These are phyloP conservation scores for Gracilaria domingensis DNA, from an alignment of 23 red algal genomes.

Conservation along the genomic window DNA sequence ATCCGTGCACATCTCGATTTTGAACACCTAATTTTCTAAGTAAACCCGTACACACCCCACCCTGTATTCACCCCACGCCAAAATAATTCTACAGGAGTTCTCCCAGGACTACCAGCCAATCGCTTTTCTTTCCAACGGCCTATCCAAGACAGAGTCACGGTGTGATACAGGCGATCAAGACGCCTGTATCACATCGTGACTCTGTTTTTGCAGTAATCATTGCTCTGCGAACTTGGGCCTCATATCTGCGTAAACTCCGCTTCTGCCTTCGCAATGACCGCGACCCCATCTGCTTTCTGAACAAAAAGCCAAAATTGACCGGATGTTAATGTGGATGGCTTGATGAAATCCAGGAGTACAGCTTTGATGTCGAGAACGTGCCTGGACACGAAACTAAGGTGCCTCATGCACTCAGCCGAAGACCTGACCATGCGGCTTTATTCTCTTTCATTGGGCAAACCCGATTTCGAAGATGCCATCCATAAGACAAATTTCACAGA, in stretches of 20 bases:
- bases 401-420: slow-evolving; percentile 26
- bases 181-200: too few species aligned
- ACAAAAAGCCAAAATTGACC: neutral
- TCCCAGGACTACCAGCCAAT: too few species aligned
- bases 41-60: too few species aligned
- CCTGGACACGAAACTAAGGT: neutral
- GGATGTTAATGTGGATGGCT: neutral
- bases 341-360: too few species aligned
- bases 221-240: neutral
- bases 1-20: too few species aligned
- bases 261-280: neutral
- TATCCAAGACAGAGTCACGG: neutral
- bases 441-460: neutral
- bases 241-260: neutral
- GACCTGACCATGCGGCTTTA: neutral
- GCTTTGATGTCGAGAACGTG: slow-evolving; percentile 4
- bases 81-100: too few species aligned
- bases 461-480: neutral
- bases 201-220: neutral
- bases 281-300: slow-evolving; percentile 21
- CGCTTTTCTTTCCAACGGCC: slow-evolving; percentile 7
- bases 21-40: too few species aligned
- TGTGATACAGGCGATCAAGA: slow-evolving; percentile 41
- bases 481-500: neutral
- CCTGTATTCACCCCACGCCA: too few species aligned